These are phyloP conservation scores for Diaporthe australafricana DNA, from an alignment of 2,329 filamentous ascomycete genomes.

Conservation along the genomic window DNA sequence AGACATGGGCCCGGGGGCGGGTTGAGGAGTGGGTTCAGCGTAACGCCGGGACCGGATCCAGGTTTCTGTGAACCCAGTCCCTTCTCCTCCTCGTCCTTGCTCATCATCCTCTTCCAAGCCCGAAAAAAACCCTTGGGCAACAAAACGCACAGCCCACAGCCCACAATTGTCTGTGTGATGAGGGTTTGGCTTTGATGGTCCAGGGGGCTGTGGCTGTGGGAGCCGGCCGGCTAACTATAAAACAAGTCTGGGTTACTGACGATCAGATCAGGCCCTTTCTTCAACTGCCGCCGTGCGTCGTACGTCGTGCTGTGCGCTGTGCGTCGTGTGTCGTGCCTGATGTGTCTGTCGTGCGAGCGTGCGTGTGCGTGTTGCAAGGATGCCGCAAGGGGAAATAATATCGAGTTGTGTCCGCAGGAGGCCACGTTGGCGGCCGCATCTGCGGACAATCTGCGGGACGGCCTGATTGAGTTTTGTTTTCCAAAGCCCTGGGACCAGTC, in stretches of 20 bases:
- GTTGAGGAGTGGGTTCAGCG: constrained; percentile 18
- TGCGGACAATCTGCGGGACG: constrained; percentile 21
- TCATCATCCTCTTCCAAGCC: not conserved
- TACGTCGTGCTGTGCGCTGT: not conserved
- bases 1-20: constrained; percentile 17
- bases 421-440: constrained; percentile 22
- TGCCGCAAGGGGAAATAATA: constrained; percentile 22
- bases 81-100: not conserved
- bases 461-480: constrained; percentile 27
- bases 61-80: constrained; percentile 3
- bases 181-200: not conserved
- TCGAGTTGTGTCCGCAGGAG: constrained; percentile 21
- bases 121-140: not conserved
- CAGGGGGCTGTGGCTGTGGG: constrained; percentile 15
- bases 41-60: constrained; percentile 31
- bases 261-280: not conserved
- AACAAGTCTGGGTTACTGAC: not conserved
- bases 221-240: not conserved
- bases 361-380: constrained; percentile 11
- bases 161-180: constrained; percentile 21
- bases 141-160: not conserved
- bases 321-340: no score
- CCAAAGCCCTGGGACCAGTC: constrained; percentile 17
- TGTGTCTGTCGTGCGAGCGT: not conserved
- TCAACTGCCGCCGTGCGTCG: constrained; percentile 16